Evolutionary conservation across 352 stramenopile species (phyloP).

Genomic region (Phytophthora hybrid): DNA sequence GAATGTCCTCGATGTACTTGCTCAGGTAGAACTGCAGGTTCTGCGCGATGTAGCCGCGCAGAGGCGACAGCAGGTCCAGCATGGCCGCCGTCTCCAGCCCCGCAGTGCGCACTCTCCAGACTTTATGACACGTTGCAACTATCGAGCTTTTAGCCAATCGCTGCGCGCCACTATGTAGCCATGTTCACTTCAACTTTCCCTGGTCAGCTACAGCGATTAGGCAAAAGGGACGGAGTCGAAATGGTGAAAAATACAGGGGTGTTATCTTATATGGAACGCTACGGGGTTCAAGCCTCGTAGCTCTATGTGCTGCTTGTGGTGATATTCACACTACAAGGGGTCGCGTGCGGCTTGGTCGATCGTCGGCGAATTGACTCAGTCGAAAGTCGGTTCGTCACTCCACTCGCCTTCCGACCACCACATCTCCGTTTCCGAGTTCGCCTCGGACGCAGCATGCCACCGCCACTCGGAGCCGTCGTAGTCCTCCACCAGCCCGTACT

Average conservation of each 20-base stretch:
- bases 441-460: slow-evolving; percentile 28
- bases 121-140: slow-evolving; percentile 11
- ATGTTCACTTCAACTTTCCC: too few species aligned
- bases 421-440: slow-evolving; percentile 35
- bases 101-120: not conserved
- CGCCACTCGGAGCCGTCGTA: slow-evolving; percentile 36
- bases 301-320: slow-evolving; percentile 11
- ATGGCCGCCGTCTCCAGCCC: slow-evolving; percentile 39
- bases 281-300: not conserved
- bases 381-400: slow-evolving; percentile 31
- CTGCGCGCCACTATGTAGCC: not conserved
- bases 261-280: slow-evolving; percentile 15
- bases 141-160: slow-evolving; percentile 18
- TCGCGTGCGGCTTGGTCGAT: not conserved
- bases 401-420: slow-evolving; percentile 44
- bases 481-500: slow-evolving; percentile 42
- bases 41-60: slow-evolving; percentile 88
- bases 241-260: slow-evolving; percentile 11
- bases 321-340: not conserved
- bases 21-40: slow-evolving; percentile 90
- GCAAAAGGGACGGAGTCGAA: too few species aligned
- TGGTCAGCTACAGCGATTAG: too few species aligned
- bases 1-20: slow-evolving; percentile 92
- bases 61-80: slow-evolving; percentile 87
- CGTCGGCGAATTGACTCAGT: slow-evolving; percentile 12